phyloP scores from a whole-genome alignment of 768 basidiomycete species.

The Lactarius sanguifluus region DNA sequence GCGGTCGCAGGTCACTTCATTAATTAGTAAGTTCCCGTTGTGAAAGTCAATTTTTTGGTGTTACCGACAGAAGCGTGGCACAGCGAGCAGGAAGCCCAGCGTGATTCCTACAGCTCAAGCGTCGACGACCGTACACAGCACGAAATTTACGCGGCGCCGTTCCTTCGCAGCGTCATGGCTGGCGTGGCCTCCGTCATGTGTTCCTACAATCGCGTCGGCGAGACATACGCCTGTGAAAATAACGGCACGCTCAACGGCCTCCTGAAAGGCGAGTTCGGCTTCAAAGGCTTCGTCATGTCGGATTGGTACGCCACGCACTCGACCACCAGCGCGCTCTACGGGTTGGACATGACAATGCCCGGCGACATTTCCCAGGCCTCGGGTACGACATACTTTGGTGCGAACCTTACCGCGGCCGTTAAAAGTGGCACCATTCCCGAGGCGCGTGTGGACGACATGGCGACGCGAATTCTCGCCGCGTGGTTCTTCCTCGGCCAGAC shows the following conservation, averaged over 20 bases:
- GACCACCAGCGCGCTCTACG: conserved; percentile 57
- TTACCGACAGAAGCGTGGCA: background rate
- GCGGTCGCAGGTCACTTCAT: conserved; percentile 85
- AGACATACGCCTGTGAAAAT: conserved; percentile 75
- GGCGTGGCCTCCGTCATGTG: conserved; percentile 76
- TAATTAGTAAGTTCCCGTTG: conserved; percentile 54
- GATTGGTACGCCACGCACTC: conserved; percentile 71
- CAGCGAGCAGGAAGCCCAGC: conserved; percentile 68
- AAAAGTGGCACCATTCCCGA: conserved; percentile 68
- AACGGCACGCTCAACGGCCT: conserved; percentile 67
- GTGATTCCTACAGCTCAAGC: conserved; percentile 57
- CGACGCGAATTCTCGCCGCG: conserved; percentile 68
- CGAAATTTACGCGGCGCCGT: conserved; percentile 71
- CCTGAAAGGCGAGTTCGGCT: conserved; percentile 71
- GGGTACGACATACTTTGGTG: conserved; percentile 57
- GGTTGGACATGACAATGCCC: conserved; percentile 69
- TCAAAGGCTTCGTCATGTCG: conserved; percentile 76
- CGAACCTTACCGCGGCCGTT: conserved; percentile 65
- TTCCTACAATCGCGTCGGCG: conserved; percentile 69
- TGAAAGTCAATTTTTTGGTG: background rate
- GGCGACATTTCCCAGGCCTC: conserved; percentile 50
- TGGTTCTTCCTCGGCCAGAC: conserved; percentile 68
- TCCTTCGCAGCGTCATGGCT: conserved; percentile 69
- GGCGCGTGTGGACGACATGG: conserved; percentile 76
- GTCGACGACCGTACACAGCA: conserved; percentile 81